Conservation (phyloP, 2,329 filamentous ascomycete genomes). For the Chaetoscypha palmicola region DNA sequence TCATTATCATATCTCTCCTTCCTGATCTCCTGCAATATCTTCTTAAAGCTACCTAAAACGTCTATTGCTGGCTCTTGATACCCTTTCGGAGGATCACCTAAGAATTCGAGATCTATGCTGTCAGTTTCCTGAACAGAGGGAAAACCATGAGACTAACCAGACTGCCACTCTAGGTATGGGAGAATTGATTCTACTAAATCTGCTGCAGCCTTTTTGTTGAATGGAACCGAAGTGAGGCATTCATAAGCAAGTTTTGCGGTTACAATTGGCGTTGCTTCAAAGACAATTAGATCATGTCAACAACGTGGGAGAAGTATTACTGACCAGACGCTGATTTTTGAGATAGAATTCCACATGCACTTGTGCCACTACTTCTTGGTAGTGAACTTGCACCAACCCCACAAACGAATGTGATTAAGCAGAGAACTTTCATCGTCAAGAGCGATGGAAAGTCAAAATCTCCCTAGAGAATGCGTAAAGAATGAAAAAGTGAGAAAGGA, state of each 20-base stretch:
- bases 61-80: conserved; percentile 39
- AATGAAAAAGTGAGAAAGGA: too few relatives aligned
- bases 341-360: neutral
- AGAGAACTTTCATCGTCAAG: neutral
- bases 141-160: neutral
- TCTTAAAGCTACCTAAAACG: conserved; percentile 33
- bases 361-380: neutral
- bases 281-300: neutral
- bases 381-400: neutral
- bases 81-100: conserved; percentile 44
- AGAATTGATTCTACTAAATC: conserved; percentile 20
- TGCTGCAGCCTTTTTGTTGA: conserved; percentile 18
- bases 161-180: conserved; percentile 26
- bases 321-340: neutral
- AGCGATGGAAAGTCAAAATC: too few relatives aligned
- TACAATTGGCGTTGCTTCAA: conserved; percentile 17
- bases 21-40: conserved; percentile 25
- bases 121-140: neutral
- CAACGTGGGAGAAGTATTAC: neutral
- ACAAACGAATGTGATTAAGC: neutral
- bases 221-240: conserved; percentile 23
- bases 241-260: conserved; percentile 21
- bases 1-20: conserved; percentile 31
- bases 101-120: conserved; percentile 21
- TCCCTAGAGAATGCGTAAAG: too few relatives aligned